Evolutionary conservation across 768 basidiomycete species (phyloP), one percentile per base, ranked within the genome.

Genomic region (Pluteus cervinus): DNA sequence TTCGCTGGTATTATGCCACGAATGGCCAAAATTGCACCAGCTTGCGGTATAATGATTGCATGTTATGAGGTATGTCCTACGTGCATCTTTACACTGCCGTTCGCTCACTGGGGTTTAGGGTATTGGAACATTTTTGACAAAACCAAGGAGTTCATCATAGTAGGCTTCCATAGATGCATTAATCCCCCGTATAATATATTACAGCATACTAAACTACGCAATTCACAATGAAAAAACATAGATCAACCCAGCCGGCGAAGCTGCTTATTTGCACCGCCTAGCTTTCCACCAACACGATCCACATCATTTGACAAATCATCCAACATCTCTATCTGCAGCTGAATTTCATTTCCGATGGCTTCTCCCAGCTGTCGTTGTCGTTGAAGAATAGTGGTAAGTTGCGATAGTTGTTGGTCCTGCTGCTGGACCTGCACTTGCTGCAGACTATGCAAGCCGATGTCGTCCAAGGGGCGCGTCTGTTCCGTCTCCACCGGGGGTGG

Each of bases 41-140:
- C 94, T 28, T 99, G 96, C 60, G 94, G 94, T 16, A 84, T 99
- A 47, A 97, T 98, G 94, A 96, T 97, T 56, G 79, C 87, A 39
- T 92, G 84, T 57, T 98, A 84, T 55, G 93, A 98, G 78, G 92
- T 80, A 48, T 21, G 73, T 61, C 15, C 8, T 24, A 6, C 11
- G 2, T 29, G 16, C 14, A 25, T 37, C 24, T n/a, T 36, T 40
- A 23, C 16, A 17, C 18, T 18, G 24, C 17, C 39, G 9, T 40
- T 24, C 31, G 32, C 40, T 58, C 24, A 58, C 16, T 8, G 23
- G 11, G 7, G 1, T 16, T 21, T 39, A 84, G 81, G 79, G 82
- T 32, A 63, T 85, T 39, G 81, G 79, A 35, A 68, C 58, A 43
- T 54, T 71, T 28, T 56, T 85, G 45, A 56, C 65, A 24, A 68